A percentile compares a stretch with the other conserved stretches of the same genome.
Evolutionary conservation across 2,329 filamentous ascomycete species (phyloP).

Genomic region (Arthrobotrys megalospora): DNA sequence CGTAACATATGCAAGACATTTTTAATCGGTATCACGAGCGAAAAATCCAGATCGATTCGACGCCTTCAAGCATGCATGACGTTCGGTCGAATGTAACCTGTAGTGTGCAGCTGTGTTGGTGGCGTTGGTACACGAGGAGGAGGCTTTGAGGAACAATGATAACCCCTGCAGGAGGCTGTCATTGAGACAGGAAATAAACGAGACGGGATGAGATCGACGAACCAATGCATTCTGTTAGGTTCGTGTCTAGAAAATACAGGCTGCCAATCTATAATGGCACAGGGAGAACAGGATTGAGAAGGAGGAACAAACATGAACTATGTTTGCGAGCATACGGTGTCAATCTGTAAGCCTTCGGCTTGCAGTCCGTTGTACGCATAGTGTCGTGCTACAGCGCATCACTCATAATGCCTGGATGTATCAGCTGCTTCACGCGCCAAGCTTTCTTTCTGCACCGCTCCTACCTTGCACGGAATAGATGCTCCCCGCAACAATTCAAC

Average conservation of each 20-base stretch:
- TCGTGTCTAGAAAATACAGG: conserved; percentile 5
- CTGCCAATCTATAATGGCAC: conserved; percentile 27
- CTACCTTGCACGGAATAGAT: conserved; percentile 60
- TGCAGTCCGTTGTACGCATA: conserved; percentile 34
- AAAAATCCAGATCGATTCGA: not conserved
- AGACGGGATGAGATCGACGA: conserved; percentile 44
- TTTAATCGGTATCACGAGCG: conserved; percentile 44
- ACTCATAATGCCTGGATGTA: conserved; percentile 28
- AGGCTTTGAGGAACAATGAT: not conserved
- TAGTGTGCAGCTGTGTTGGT: not conserved
- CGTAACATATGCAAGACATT: conserved; percentile 25
- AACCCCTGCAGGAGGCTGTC: conserved; percentile 33
- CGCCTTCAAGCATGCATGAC: not conserved
- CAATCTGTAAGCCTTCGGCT: not conserved
- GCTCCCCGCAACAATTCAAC: conserved; percentile 43
- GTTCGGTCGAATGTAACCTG: not conserved
- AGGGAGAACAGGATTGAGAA: conserved; percentile 39
- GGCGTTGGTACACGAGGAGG: conserved; percentile 12
- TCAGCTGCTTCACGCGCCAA: conserved; percentile 60
- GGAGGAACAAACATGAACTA: conserved; percentile 23
- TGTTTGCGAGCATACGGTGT: conserved; percentile 9
- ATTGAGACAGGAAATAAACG: conserved; percentile 42
- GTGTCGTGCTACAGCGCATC: conserved; percentile 34
- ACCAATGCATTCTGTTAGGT: conserved; percentile 2
- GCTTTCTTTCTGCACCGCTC: conserved; percentile 45